A percentile compares a stretch with the other conserved stretches of the same genome.
phyloP scores from a whole-genome alignment of 306 rosid genomes.

The Begonia fuchsioides region DNA sequence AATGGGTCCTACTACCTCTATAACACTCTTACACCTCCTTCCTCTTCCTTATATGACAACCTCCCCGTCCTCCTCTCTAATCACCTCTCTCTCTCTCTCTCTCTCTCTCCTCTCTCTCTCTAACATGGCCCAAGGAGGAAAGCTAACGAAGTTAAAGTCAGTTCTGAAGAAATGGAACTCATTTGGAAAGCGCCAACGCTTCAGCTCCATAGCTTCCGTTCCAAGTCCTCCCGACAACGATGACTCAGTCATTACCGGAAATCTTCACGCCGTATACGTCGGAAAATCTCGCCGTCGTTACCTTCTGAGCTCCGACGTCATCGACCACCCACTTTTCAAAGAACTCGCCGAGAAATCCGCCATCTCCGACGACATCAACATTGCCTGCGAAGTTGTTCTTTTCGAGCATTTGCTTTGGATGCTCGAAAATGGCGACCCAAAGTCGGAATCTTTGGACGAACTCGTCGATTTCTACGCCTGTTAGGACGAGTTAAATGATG shows the following conservation, averaged over 20 bases:
- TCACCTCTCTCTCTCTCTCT: slow-evolving; percentile 1
- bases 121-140: slow-evolving; percentile 62
- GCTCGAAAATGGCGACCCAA: slow-evolving; percentile 77
- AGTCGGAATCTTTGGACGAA: slow-evolving; percentile 68
- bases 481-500: slow-evolving; percentile 1
- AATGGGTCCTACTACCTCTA: no score
- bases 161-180: slow-evolving; percentile 84
- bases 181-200: slow-evolving; percentile 24
- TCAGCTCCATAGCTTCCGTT: slow-evolving; percentile 32
- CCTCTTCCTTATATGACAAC: background rate
- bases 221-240: slow-evolving; percentile 14
- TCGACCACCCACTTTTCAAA: slow-evolving; percentile 55
- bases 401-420: slow-evolving; percentile 87
- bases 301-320: slow-evolving; percentile 46
- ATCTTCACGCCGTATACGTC: slow-evolving; percentile 56
- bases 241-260: slow-evolving; percentile 20
- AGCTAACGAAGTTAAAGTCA: slow-evolving; percentile 57
- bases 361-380: slow-evolving; percentile 28
- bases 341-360: slow-evolving; percentile 58
- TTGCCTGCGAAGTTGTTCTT: slow-evolving; percentile 73
- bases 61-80: slow-evolving; percentile 22
- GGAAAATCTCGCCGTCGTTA: slow-evolving; percentile 21
- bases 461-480: slow-evolving; percentile 76
- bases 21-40: background rate
- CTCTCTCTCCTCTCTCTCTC: no score